Evolutionary conservation across 2,329 filamentous ascomycete genomes (phyloP).

Genomic region (Sporothrix variecibatus): DNA sequence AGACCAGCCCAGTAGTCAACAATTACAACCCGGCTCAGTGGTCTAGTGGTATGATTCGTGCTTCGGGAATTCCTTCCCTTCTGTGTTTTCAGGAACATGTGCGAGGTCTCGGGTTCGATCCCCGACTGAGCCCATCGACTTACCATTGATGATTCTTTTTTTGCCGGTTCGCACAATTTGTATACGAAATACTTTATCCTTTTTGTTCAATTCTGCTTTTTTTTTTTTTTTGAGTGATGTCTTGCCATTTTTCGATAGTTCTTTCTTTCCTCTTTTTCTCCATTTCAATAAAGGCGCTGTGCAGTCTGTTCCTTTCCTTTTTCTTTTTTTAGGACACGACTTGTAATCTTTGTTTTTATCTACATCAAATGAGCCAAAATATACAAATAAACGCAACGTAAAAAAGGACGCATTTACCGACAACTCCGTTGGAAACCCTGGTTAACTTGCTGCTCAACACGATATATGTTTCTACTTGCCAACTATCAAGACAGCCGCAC

Average conservation of each 20-base stretch:
- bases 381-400: no score
- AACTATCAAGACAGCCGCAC: background rate
- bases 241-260: no score
- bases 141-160: background rate
- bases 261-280: no score
- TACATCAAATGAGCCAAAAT: no score
- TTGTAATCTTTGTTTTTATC: background rate
- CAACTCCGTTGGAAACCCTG: no score
- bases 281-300: no score
- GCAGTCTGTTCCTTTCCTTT: no score
- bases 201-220: no score
- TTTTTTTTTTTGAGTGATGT: no score
- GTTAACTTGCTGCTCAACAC: background rate
- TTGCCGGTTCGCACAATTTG: background rate
- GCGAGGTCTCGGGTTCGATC: slow-evolving; percentile 34
- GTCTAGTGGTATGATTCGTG: slow-evolving; percentile 34
- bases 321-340: background rate
- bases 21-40: slow-evolving; percentile 29
- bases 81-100: slow-evolving; percentile 30
- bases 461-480: background rate
- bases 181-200: no score
- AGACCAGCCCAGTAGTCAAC: background rate
- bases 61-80: slow-evolving; percentile 31
- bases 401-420: no score
- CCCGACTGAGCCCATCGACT: slow-evolving; percentile 31